A percentile compares a stretch with the other conserved stretches of the same genome.
Evolutionary conservation across 2,329 filamentous ascomycete genomes (phyloP).

Genomic region (Fusarium domesticum): DNA sequence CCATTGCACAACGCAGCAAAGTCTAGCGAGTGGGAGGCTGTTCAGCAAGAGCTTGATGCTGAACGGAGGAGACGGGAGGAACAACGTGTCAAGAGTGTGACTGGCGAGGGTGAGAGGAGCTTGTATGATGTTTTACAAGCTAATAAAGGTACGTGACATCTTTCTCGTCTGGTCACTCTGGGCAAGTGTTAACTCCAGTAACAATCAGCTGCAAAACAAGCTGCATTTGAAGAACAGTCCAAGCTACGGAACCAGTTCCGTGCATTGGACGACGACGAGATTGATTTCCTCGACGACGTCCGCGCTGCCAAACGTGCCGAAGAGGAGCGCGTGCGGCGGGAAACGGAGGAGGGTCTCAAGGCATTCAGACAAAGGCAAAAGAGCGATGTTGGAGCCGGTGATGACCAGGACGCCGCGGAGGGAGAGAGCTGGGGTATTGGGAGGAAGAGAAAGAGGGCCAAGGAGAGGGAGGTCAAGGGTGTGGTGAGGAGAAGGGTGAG

Average conservation of each 20-base stretch:
- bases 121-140: constrained; percentile 75
- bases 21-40: constrained; percentile 58
- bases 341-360: constrained; percentile 56
- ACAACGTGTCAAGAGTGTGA: constrained; percentile 42
- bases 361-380: constrained; percentile 54
- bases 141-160: constrained; percentile 65
- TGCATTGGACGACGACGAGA: constrained; percentile 73
- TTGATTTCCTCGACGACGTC: constrained; percentile 68
- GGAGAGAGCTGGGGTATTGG: constrained; percentile 36
- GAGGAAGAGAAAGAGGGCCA: constrained; percentile 38
- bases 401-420: constrained; percentile 24
- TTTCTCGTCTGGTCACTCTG: neutral
- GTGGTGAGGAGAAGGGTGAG: constrained; percentile 30
- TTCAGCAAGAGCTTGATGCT: constrained; percentile 62
- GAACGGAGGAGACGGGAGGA: constrained; percentile 55
- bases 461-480: constrained; percentile 37
- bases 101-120: constrained; percentile 51
- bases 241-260: constrained; percentile 74
- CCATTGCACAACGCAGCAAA: constrained; percentile 21
- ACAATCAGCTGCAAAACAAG: constrained; percentile 68
- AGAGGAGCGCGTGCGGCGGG: constrained; percentile 52
- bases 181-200: neutral
- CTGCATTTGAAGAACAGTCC: constrained; percentile 72
- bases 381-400: constrained; percentile 20
- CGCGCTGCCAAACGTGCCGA: constrained; percentile 47